Conservation (phyloP, 495 filamentous ascomycete species). For the Lasiosphaeriaceae sp. region DNA sequence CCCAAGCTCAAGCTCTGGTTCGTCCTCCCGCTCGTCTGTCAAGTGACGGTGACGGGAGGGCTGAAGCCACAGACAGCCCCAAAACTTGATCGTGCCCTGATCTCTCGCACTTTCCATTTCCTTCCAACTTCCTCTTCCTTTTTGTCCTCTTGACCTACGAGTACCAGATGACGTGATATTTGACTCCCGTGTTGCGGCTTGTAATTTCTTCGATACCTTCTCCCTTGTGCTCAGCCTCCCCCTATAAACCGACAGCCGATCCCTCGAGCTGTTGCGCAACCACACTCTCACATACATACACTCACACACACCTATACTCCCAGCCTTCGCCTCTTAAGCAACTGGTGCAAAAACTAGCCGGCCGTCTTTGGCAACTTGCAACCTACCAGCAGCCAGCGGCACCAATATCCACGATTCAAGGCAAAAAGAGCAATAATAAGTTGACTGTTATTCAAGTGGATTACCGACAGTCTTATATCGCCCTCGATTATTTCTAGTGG, state of each 20-base stretch:
- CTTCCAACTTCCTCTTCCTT: conserved; percentile 27
- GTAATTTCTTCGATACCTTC: conserved; percentile 6
- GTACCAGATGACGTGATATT: conserved; percentile 29
- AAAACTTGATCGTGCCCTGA: conserved; percentile 20
- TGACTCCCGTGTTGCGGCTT: conserved; percentile 10
- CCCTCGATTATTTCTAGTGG: conserved; percentile 26
- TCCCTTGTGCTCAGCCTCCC: not conserved
- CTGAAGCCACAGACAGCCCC: conserved; percentile 18
- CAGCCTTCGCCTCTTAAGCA: not conserved
- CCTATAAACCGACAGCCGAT: conserved; percentile 1
- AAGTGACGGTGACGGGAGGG: conserved; percentile 25
- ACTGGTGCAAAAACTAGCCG: not conserved
- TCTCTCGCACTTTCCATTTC: conserved; percentile 7
- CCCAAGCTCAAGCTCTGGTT: conserved; percentile 20
- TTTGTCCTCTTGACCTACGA: conserved; percentile 14
- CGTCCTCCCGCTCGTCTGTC: conserved; percentile 21
- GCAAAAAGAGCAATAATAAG: not conserved
- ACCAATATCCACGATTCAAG: not conserved
- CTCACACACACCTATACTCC: not conserved
- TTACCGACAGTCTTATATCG: conserved; percentile 17
- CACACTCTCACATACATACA: no score
- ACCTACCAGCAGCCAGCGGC: not conserved
- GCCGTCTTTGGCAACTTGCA: conserved; percentile 3
- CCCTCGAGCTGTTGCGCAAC: not conserved
- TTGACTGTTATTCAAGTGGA: conserved; percentile 11